Conservation (phyloP, 2,329 filamentous ascomycete genomes). For the Truncatella angustata region DNA sequence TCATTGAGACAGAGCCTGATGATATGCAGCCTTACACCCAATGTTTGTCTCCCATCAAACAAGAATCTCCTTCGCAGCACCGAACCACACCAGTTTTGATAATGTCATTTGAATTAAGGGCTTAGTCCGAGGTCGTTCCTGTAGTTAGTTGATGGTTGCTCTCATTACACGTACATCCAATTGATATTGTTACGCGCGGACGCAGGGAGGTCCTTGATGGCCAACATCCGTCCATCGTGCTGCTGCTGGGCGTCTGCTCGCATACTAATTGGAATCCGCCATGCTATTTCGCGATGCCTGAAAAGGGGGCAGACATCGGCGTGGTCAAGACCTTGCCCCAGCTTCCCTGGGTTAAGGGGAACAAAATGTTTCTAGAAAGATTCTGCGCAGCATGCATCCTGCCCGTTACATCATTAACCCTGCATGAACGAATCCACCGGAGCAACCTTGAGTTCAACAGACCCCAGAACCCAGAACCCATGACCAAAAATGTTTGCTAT, state of each 20-base stretch:
- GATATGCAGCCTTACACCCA: neutral
- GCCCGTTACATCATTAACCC: slow-evolving; percentile 1
- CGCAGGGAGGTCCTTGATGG: too few species aligned
- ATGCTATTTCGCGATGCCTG: too few species aligned
- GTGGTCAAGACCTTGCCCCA: too few species aligned
- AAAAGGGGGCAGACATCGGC: too few species aligned
- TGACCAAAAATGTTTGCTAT: neutral
- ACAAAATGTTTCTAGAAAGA: slow-evolving; percentile 7
- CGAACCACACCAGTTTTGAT: neutral
- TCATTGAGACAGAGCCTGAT: too few species aligned
- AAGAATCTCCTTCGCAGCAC: neutral
- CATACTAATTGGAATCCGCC: too few species aligned
- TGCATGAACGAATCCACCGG: neutral
- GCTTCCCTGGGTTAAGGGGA: too few species aligned
- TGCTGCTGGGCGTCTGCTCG: too few species aligned
- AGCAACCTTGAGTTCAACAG: neutral
- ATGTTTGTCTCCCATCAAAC: neutral
- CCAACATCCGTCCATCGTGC: too few species aligned
- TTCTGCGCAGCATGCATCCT: slow-evolving; percentile 7
- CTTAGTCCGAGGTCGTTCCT: neutral
- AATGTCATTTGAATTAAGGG: neutral
- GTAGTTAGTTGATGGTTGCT: too few species aligned
- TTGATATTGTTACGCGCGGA: too few species aligned
- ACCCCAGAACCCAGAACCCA: too few species aligned
- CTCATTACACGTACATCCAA: neutral